Evolutionary conservation across 2,329 filamentous ascomycete genomes (phyloP).

Genomic region (Pseudophaeomoniella oleicola): DNA sequence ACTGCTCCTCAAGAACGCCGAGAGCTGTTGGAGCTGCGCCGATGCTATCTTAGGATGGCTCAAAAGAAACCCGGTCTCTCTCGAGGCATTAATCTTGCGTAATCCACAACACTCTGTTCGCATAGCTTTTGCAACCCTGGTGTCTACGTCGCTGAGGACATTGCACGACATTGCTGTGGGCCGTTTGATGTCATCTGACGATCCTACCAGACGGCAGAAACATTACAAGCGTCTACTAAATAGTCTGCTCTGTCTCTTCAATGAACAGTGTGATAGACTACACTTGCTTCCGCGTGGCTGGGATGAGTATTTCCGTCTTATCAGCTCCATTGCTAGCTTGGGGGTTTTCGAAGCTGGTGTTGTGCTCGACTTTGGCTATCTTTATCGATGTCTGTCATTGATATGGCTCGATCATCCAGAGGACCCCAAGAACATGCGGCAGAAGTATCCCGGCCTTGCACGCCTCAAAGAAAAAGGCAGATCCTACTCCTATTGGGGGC

Average conservation of each 20-base stretch:
- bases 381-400: not conserved
- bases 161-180: not conserved
- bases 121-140: not conserved
- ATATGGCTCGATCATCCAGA: not conserved
- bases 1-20: slow-evolving; percentile 40
- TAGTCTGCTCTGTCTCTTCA: not conserved
- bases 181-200: not conserved
- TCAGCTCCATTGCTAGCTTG: not conserved
- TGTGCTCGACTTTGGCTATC: not conserved
- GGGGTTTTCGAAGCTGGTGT: not conserved
- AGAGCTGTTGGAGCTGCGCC: slow-evolving; percentile 8
- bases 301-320: not conserved
- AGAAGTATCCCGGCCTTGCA: not conserved
- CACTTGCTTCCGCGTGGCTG: not conserved
- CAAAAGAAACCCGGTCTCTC: slow-evolving; percentile 21
- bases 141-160: not conserved
- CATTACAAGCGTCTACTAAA: not conserved
- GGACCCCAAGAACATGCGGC: not conserved
- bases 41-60: slow-evolving; percentile 6
- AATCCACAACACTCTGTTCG: not conserved
- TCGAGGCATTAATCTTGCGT: not conserved
- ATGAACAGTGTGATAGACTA: not conserved
- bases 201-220: not conserved
- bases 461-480: not conserved
- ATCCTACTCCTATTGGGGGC: not conserved